Evolutionary conservation across 306 rosid genomes (phyloP).

Genomic region (Dicorynia guianensis): DNA sequence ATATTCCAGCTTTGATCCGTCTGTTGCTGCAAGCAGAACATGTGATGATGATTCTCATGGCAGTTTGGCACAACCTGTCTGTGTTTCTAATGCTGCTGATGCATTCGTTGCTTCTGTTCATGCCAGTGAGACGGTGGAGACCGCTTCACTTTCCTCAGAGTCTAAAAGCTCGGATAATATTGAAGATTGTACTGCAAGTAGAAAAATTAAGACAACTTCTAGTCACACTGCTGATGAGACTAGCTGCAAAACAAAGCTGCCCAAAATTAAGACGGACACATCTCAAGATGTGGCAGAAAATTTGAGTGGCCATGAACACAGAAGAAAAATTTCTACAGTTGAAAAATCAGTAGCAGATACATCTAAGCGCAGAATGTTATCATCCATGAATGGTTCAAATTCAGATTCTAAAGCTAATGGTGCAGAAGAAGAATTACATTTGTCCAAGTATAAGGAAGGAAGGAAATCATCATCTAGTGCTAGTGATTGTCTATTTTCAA

Average conservation of each 20-base stretch:
- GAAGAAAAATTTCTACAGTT: conserved; percentile 43
- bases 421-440: conserved; percentile 45
- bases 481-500: conserved; percentile 46
- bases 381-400: conserved; percentile 44
- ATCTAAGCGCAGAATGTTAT: conserved; percentile 44
- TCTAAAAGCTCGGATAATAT: conserved; percentile 40
- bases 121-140: conserved; percentile 32
- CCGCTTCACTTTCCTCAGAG: conserved; percentile 31
- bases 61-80: conserved; percentile 46
- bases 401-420: conserved; percentile 40
- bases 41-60: conserved; percentile 36
- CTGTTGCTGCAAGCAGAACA: conserved; percentile 49
- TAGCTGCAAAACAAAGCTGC: conserved; percentile 45
- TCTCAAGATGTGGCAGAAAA: conserved; percentile 45
- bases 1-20: conserved; percentile 40
- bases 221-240: conserved; percentile 44
- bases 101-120: conserved; percentile 31
- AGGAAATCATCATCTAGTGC: conserved; percentile 49
- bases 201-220: conserved; percentile 51
- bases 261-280: conserved; percentile 49
- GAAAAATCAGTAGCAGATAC: conserved; percentile 58
- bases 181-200: conserved; percentile 50
- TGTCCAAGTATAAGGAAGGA: conserved; percentile 47
- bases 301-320: conserved; percentile 52
- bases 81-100: conserved; percentile 28